phyloP scores from a whole-genome alignment of 192 early-diverging fungal species.

The Podila verticillata region DNA sequence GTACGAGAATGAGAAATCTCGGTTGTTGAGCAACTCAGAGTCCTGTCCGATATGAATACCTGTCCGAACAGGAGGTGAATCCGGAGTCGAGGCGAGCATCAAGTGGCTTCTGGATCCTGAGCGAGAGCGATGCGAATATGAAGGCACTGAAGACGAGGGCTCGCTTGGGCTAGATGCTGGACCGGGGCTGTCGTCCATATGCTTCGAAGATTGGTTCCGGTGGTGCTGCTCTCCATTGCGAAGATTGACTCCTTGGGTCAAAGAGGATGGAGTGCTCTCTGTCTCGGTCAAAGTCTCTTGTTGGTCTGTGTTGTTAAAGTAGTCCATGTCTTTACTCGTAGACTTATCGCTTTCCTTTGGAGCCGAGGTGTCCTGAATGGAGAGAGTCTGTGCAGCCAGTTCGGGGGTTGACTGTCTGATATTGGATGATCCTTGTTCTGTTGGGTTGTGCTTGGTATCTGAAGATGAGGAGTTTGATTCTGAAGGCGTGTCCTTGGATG shows the following conservation, averaged over 20 bases:
- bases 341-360: not conserved
- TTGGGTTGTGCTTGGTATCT: not conserved
- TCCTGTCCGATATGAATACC: slow-evolving; percentile 37
- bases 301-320: not conserved
- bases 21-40: slow-evolving; percentile 43
- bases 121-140: slow-evolving; percentile 19
- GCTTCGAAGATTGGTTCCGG: not conserved
- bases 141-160: slow-evolving; percentile 19
- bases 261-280: not conserved
- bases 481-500: not conserved
- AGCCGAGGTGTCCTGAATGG: not conserved
- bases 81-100: slow-evolving; percentile 29
- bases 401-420: not conserved
- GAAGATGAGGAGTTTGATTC: not conserved
- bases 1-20: slow-evolving; percentile 43
- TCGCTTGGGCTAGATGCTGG: slow-evolving; percentile 19
- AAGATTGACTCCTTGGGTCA: slow-evolving; percentile 18
- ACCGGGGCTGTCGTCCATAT: not conserved
- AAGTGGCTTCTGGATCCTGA: slow-evolving; percentile 27
- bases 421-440: not conserved
- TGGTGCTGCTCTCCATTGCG: slow-evolving; percentile 22
- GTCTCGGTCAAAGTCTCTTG: not conserved
- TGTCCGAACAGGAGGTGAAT: slow-evolving; percentile 39
- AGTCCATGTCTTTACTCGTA: not conserved
- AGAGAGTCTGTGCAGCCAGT: not conserved